Conservation (phyloP, 805 yeast genomes). For the Lipomyces spencermartinsiae region DNA sequence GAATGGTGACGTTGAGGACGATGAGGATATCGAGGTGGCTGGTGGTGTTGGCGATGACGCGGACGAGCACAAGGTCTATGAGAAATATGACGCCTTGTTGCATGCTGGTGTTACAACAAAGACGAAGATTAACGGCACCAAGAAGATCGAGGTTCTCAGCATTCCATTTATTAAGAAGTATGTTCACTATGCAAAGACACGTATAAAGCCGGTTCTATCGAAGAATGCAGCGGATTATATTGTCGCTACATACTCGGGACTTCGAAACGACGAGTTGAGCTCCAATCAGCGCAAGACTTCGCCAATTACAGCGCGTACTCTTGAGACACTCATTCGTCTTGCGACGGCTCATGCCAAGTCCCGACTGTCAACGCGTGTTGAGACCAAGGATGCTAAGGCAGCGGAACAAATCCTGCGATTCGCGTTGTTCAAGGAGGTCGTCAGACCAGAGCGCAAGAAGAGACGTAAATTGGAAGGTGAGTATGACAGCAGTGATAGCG, state of each 20-base stretch:
- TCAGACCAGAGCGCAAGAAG: constrained; percentile 48
- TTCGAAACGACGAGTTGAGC: constrained; percentile 73
- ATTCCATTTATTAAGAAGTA: constrained; percentile 90
- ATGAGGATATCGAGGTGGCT: constrained; percentile 52
- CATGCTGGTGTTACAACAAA: constrained; percentile 74
- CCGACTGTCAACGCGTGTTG: constrained; percentile 78
- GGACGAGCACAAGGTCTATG: constrained; percentile 61
- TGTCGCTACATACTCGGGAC: constrained; percentile 76
- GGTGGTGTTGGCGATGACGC: constrained; percentile 56
- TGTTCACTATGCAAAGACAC: constrained; percentile 89
- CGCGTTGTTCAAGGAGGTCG: constrained; percentile 81
- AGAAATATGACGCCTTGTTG: constrained; percentile 78
- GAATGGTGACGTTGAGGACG: constrained; percentile 57
- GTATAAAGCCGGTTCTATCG: constrained; percentile 81
- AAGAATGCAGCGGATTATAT: constrained; percentile 79
- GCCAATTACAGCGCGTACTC: constrained; percentile 97
- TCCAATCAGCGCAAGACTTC: constrained; percentile 66
- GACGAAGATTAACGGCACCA: constrained; percentile 45
- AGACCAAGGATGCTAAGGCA: constrained; percentile 76
- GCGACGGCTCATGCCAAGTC: constrained; percentile 97
- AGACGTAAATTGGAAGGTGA: constrained; percentile 47
- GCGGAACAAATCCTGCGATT: constrained; percentile 86
- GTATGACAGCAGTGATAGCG: constrained; percentile 39
- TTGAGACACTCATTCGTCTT: constrained; percentile 92
- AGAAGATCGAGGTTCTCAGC: constrained; percentile 61